Evolutionary conservation across 2,329 filamentous ascomycete species (phyloP), one percentile per base, ranked within the genome.

Genomic region (Ascochyta pisi): DNA sequence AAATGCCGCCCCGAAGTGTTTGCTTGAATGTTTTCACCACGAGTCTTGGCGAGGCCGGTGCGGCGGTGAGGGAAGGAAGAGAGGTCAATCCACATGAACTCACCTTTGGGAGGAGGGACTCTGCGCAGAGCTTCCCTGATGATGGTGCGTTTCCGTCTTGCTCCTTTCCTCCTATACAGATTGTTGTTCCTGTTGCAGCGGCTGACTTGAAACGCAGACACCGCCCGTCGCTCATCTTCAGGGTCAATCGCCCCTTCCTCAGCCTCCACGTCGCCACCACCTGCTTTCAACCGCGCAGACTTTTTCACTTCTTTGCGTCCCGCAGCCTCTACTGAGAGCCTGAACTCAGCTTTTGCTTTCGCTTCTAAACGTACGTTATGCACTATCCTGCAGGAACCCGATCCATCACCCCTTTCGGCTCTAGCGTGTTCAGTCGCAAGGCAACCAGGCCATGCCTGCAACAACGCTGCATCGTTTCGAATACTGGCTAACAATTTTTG

Each of bases 21-120:
- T 70, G 69, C 49, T 60, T 73, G 61, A 74, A 74, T 69, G 72
- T 74, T 23, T 74, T 73, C 66, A 73, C 69, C 41, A 68, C 61
- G 15, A 70, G 67, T 59, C 61, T 68, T 63, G 62, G 69, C 65
- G 65, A 68, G 43, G 57, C 64, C 40, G 66, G 64, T 50, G 61
- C 62, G 57, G 60, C 64, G 63, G 66, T 71, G 61, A 70, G 58
- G 50, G 68, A 70, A 48, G 51, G 58, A 61, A 55, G 61, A 64
- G 54, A 57, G 52, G 41, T 56, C 53, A 40, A 45, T 29, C 53
- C 53, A 33, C 53, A 57, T 8, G 54, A 57, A 40, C 53, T 56
- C 38, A 52, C 38, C 44, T 57, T 67, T 57, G 69, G 67, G 42
- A 64, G 70, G 45, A 64, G 62, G 40, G 68, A 71, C 41, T 71